Evolutionary conservation across 2,329 filamentous ascomycete species (phyloP).

Genomic region (Epichloe typhina): DNA sequence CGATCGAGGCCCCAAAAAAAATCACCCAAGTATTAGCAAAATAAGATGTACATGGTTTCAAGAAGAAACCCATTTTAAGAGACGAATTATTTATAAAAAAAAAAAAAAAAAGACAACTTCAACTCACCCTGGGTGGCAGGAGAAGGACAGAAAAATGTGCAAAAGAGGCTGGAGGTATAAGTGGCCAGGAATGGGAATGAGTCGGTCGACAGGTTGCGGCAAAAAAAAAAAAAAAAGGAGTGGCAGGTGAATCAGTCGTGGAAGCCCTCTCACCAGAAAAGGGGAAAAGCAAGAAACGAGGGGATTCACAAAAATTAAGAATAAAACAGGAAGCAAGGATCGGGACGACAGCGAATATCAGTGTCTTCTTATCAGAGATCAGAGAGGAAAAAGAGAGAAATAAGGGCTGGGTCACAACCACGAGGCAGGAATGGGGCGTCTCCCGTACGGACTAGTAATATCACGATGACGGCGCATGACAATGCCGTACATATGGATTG

Average conservation of each 20-base stretch:
- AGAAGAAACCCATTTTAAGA: too few relatives aligned
- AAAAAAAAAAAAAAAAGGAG: constrained; percentile 2
- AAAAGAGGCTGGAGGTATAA: neutral
- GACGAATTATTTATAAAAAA: too few relatives aligned
- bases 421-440: neutral
- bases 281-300: neutral
- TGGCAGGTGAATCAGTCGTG: constrained; percentile 3
- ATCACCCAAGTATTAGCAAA: neutral
- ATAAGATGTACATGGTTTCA: neutral
- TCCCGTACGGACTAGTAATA: neutral
- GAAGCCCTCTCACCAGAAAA: constrained; percentile 2
- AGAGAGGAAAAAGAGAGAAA: neutral
- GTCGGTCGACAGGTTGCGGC: neutral
- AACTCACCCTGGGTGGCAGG: neutral
- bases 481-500: neutral
- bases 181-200: neutral
- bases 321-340: neutral
- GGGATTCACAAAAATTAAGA: neutral
- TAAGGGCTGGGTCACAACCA: neutral
- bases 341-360: neutral
- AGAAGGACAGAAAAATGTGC: neutral
- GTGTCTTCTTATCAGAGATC: neutral
- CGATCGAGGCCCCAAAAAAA: neutral
- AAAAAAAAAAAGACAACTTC: neutral
- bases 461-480: neutral